phyloP scores from a whole-genome alignment of 345 rosid genomes.

The Nephelium lappaceum region DNA sequence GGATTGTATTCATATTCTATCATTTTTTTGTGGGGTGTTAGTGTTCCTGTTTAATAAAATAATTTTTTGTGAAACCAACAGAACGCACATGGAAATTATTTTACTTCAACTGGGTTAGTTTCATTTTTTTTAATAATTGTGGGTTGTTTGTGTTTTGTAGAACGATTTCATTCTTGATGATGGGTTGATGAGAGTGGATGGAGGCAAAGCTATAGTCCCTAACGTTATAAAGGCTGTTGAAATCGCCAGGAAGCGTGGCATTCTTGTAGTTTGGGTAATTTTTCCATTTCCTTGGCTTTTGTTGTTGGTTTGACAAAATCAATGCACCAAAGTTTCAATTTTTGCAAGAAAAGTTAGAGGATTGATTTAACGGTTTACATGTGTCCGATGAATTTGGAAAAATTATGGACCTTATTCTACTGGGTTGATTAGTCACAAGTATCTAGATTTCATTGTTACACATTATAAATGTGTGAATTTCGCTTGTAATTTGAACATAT shows the following conservation, averaged over 20 bases:
- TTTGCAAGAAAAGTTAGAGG: background rate
- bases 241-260: conserved; percentile 71
- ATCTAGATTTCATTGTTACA: background rate
- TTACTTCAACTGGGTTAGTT: background rate
- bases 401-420: background rate
- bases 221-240: conserved; percentile 70
- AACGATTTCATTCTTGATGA: conserved; percentile 68
- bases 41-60: too few species aligned
- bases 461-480: conserved; percentile 4
- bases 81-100: too few species aligned
- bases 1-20: background rate
- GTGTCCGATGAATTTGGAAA: background rate
- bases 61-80: background rate
- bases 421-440: conserved; percentile 4
- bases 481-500: background rate
- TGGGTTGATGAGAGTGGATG: conserved; percentile 52
- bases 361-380: background rate
- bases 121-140: background rate
- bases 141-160: conserved; percentile 34
- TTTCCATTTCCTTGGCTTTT: background rate
- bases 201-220: conserved; percentile 69
- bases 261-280: conserved; percentile 78
- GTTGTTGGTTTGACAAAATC: background rate
- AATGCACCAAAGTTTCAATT: background rate
- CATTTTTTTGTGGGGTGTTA: too few species aligned